Percentiles rank a stretch among this genome's conserved stretches.
phyloP scores from a whole-genome alignment of 768 basidiomycete genomes.

The Phlegmacium glaucopus region DNA sequence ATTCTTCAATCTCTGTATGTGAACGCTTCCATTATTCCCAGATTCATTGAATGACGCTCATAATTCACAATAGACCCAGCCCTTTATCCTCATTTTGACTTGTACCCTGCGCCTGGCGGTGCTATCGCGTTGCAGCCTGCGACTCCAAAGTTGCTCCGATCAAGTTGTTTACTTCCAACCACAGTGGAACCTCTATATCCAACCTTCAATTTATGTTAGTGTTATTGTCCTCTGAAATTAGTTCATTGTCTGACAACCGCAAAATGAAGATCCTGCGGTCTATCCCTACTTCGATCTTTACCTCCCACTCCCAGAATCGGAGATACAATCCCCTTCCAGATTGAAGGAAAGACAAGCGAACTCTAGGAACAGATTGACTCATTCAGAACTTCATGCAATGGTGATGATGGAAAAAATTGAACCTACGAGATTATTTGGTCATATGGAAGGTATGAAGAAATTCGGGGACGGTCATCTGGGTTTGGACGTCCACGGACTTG shows the following conservation, averaged over 20 bases:
- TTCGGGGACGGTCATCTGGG: background rate
- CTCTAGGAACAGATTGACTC: conserved; percentile 26
- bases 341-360: conserved; percentile 2
- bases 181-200: background rate
- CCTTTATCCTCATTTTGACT: conserved; percentile 37
- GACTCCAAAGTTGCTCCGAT: background rate
- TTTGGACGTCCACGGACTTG: conserved; percentile 2
- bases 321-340: background rate
- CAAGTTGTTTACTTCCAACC: conserved; percentile 7
- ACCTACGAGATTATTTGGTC: conserved; percentile 12
- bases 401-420: conserved; percentile 32
- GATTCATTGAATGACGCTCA: background rate
- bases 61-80: conserved; percentile 27
- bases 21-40: too few species aligned
- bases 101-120: conserved; percentile 24
- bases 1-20: conserved; percentile 10
- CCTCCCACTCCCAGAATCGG: conserved; percentile 3
- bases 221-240: background rate
- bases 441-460: conserved; percentile 1
- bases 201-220: conserved; percentile 12
- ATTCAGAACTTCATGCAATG: conserved; percentile 31
- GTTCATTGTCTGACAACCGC: background rate
- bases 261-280: conserved; percentile 13
- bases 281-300: conserved; percentile 22
- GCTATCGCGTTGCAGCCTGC: background rate